A percentile compares a stretch with the other conserved stretches of the same genome.
Evolutionary conservation across 2,329 filamentous ascomycete genomes (phyloP).

Genomic region (Metarhizium robertsii): DNA sequence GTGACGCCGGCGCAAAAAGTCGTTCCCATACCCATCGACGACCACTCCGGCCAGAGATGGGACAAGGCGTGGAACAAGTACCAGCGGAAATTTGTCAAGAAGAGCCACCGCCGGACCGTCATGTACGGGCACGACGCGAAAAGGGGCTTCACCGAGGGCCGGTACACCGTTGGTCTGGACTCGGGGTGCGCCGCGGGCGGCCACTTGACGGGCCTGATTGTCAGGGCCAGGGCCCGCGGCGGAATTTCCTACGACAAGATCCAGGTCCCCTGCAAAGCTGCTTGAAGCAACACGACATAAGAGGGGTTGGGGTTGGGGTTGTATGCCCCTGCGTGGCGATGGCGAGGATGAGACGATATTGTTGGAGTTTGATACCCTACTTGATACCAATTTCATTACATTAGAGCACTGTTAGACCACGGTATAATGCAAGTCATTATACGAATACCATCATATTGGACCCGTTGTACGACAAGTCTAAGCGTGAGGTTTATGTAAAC

Average conservation of each 20-base stretch:
- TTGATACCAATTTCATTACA: not conserved
- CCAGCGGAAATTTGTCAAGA: conserved; percentile 26
- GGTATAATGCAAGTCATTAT: too few species aligned
- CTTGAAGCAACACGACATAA: not conserved
- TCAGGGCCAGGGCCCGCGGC: conserved; percentile 39
- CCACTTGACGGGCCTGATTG: conserved; percentile 65
- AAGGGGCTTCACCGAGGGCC: conserved; percentile 48
- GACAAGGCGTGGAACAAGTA: conserved; percentile 49
- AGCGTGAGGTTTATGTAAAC: too few species aligned
- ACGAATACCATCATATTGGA: too few species aligned
- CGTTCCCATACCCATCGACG: conserved; percentile 28
- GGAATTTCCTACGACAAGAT: conserved; percentile 26
- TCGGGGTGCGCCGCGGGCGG: conserved; percentile 72
- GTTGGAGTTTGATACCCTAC: not conserved
- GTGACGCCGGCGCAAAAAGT: conserved; percentile 10
- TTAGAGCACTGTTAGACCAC: not conserved
- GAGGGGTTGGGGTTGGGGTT: too few species aligned
- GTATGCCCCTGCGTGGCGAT: too few species aligned
- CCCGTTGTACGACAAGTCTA: too few species aligned
- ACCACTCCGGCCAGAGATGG: conserved; percentile 54
- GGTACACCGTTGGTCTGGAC: conserved; percentile 78
- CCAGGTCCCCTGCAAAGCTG: conserved; percentile 30
- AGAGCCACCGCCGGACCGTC: conserved; percentile 48
- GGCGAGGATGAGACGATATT: too few species aligned
- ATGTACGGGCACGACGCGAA: conserved; percentile 84